phyloP scores from a whole-genome alignment of 345 rosid species.

The Pugionium dolabratum region DNA sequence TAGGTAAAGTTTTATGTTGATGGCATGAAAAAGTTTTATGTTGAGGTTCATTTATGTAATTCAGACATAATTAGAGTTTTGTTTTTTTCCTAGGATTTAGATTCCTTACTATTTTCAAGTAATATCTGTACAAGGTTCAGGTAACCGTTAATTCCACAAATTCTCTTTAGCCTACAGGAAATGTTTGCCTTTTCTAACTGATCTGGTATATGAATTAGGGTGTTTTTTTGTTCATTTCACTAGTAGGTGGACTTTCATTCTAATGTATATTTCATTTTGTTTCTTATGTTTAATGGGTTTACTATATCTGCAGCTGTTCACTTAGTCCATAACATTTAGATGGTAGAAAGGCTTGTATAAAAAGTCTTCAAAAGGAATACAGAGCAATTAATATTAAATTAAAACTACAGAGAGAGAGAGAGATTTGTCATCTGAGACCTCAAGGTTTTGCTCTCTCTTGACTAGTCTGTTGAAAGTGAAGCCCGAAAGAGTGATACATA shows the following conservation, averaged over 20 bases:
- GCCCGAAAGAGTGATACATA: constrained; percentile 7
- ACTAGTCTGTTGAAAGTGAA: constrained; percentile 28
- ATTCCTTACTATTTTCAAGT: too few relatives aligned
- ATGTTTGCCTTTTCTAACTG: not conserved
- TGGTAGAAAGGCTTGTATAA: constrained; percentile 93
- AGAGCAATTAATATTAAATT: constrained; percentile 54
- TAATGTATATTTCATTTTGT: not conserved
- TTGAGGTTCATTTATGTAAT: too few relatives aligned
- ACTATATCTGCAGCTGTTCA: constrained; percentile 9
- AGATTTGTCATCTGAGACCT: not conserved
- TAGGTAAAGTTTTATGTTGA: too few relatives aligned
- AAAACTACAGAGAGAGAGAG: not conserved
- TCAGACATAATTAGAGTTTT: too few relatives aligned
- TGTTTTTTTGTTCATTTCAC: not conserved
- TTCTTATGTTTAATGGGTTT: not conserved
- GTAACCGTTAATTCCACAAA: not conserved
- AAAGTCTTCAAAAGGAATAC: constrained; percentile 95
- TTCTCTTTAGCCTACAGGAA: not conserved
- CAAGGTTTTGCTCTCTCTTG: constrained; percentile 21
- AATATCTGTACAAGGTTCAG: not conserved
- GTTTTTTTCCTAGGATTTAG: too few relatives aligned
- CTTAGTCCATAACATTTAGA: constrained; percentile 28
- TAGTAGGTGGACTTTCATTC: constrained; percentile 6
- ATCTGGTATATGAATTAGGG: not conserved
- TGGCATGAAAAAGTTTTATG: too few relatives aligned